Conservation (phyloP, 179 eudicot genomes). For the Kewa caespitosa region DNA sequence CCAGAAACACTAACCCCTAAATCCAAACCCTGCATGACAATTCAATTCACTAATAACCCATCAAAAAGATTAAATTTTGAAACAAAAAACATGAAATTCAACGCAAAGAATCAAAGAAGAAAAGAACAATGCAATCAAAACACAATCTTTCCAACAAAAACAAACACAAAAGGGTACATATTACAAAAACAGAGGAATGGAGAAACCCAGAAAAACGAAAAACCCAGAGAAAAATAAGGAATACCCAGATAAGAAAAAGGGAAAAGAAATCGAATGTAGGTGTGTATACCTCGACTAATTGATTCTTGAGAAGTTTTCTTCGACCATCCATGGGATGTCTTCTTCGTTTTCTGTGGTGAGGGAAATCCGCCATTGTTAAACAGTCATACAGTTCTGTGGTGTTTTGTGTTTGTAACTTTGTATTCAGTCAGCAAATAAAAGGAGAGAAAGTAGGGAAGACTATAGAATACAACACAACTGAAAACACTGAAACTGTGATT, state of each 20-base stretch:
- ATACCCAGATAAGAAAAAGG: neutral
- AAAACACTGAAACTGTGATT: too few relatives aligned
- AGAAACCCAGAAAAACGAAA: neutral
- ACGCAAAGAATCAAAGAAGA: too few relatives aligned
- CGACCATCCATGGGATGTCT: neutral
- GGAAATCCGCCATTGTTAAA: constrained; percentile 27
- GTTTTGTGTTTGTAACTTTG: too few relatives aligned
- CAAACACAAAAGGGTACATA: too few relatives aligned
- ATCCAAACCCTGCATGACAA: constrained; percentile 19
- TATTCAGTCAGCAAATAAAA: constrained; percentile 23
- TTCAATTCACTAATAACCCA: neutral
- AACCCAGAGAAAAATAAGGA: neutral
- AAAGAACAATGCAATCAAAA: too few relatives aligned
- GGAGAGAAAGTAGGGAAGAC: neutral
- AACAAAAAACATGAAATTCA: too few relatives aligned
- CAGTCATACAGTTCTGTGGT: constrained; percentile 8
- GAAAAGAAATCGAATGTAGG: neutral
- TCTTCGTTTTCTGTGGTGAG: constrained; percentile 17
- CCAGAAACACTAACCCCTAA: constrained; percentile 24
- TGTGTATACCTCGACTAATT: constrained; percentile 29
- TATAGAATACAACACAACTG: too few relatives aligned
- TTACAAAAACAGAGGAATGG: too few relatives aligned
- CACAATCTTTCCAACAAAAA: too few relatives aligned
- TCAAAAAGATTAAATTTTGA: too few relatives aligned
- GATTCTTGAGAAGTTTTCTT: neutral